phyloP scores from a whole-genome alignment of 345 rosid genomes.

The Melastoma malabathricum region DNA sequence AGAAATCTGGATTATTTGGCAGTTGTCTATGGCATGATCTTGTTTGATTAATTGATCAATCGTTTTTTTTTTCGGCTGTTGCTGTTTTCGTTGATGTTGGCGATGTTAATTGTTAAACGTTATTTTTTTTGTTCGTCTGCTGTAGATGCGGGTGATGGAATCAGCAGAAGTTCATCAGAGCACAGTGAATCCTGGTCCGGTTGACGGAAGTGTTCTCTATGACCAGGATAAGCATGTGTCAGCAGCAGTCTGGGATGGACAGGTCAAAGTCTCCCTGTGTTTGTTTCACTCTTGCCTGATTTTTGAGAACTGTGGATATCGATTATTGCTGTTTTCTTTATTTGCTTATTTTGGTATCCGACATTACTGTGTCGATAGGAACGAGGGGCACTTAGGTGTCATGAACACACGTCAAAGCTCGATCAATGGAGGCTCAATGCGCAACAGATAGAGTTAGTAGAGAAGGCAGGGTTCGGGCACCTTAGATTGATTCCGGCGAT shows the following conservation, averaged over 20 bases:
- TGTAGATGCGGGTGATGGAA: conserved; percentile 1
- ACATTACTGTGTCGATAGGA: conserved; percentile 25
- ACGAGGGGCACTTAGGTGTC: conserved; percentile 97
- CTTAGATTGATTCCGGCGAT: conserved; percentile 84
- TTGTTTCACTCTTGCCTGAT: neutral
- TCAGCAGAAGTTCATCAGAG: conserved; percentile 8
- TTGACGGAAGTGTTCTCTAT: conserved; percentile 37
- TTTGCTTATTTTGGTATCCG: neutral
- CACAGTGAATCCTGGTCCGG: conserved; percentile 21
- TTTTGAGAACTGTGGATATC: neutral
- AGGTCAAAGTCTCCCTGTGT: conserved; percentile 6
- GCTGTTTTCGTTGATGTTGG: neutral
- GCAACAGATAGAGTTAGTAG: conserved; percentile 68
- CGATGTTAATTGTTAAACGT: neutral
- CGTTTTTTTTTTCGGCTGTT: too few species aligned
- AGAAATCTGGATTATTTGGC: too few species aligned
- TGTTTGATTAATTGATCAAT: too few species aligned
- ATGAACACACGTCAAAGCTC: conserved; percentile 86
- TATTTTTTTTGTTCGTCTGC: neutral
- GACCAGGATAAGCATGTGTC: conserved; percentile 86
- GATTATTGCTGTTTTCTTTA: neutral
- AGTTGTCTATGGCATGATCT: too few species aligned
- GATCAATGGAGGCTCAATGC: conserved; percentile 76
- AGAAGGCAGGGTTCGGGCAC: conserved; percentile 79
- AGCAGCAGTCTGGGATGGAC: conserved; percentile 73